Evolutionary conservation across 257 asterid genomes (phyloP).

Genomic region (Solanum habrochaites): DNA sequence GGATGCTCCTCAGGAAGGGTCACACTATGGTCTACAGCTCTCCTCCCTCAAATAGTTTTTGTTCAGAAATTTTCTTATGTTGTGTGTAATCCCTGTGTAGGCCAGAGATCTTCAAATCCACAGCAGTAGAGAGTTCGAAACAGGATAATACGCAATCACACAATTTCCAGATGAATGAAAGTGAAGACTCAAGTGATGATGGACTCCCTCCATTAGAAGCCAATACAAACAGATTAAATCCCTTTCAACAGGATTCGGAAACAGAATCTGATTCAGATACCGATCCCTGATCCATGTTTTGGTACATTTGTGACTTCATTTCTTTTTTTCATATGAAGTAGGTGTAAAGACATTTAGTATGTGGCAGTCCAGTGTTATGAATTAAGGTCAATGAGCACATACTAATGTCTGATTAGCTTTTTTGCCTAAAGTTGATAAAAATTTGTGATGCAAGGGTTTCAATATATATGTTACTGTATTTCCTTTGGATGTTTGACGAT

Average conservation of each 20-base stretch:
- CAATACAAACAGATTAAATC: slow-evolving; percentile 60
- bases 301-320: neutral
- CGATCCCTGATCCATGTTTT: slow-evolving; percentile 14
- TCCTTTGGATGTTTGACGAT: neutral
- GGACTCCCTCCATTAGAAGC: slow-evolving; percentile 85
- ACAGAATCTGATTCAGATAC: slow-evolving; percentile 31
- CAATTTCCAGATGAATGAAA: neutral
- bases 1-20: neutral
- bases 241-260: slow-evolving; percentile 13
- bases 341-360: neutral
- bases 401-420: neutral
- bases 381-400: neutral
- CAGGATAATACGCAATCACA: slow-evolving; percentile 1
- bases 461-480: neutral
- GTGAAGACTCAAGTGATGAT: slow-evolving; percentile 38
- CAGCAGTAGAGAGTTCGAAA: slow-evolving; percentile 8
- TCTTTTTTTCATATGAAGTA: neutral
- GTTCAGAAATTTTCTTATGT: neutral
- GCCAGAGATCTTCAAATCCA: slow-evolving; percentile 58
- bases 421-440: neutral
- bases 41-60: neutral
- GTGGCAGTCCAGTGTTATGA: neutral
- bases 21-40: neutral
- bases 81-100: slow-evolving; percentile 7
- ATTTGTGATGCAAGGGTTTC: neutral